These are phyloP conservation scores for Komagataella phaffii DNA, from an alignment of 805 yeast species.

Conservation along the genomic window DNA sequence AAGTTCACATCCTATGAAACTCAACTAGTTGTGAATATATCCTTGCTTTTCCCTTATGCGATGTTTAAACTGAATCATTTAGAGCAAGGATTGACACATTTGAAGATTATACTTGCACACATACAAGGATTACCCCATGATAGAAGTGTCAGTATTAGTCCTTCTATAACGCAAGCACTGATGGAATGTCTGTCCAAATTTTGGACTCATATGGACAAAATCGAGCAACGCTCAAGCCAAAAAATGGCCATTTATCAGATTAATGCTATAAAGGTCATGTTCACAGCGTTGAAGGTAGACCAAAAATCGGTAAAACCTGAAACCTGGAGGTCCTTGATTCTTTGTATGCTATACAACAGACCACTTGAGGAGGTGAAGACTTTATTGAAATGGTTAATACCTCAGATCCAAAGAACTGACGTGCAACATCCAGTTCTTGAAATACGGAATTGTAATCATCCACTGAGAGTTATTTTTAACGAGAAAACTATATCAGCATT, in stretches of 20 bases:
- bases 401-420: neutral
- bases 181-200: neutral
- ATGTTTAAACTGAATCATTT: neutral
- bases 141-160: neutral
- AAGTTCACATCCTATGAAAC: neutral
- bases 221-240: neutral
- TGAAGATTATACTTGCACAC: neutral
- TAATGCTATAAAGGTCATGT: neutral
- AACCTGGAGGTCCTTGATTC: constrained; percentile 1
- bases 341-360: constrained; percentile 1
- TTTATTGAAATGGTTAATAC: constrained; percentile 1
- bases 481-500: neutral
- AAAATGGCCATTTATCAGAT: neutral
- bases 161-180: neutral
- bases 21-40: neutral
- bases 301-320: neutral
- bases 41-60: neutral
- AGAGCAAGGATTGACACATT: neutral
- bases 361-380: constrained; percentile 1
- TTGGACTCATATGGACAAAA: neutral
- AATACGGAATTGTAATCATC: neutral
- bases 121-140: neutral
- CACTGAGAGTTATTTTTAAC: constrained; percentile 1
- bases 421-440: neutral
- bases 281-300: neutral